Percentiles rank a stretch among this genome's conserved stretches.
These are phyloP conservation scores for Claviceps africana DNA, from an alignment of 2,329 filamentous ascomycete genomes.

Conservation along the genomic window DNA sequence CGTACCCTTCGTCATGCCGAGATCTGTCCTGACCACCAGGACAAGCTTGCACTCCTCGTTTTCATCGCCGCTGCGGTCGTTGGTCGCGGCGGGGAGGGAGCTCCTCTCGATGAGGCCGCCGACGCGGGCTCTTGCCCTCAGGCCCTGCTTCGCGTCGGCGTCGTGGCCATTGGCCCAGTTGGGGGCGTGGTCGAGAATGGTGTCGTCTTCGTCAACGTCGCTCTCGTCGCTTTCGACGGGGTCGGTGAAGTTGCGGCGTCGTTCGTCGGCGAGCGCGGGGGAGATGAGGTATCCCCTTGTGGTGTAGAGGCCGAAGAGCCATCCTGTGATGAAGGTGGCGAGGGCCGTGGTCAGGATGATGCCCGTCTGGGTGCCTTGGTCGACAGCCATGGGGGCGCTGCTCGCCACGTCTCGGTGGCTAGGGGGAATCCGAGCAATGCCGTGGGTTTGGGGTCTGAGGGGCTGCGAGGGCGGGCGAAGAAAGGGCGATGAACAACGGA, in stretches of 20 bases:
- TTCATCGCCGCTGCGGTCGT: conserved; percentile 10
- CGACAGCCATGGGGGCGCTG: conserved; percentile 3
- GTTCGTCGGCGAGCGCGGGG: conserved; percentile 41
- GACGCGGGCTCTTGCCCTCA: conserved; percentile 19
- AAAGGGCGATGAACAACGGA: too few species aligned
- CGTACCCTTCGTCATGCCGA: conserved; percentile 94
- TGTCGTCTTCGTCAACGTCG: conserved; percentile 48
- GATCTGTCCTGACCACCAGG: conserved; percentile 78
- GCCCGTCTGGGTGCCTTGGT: conserved; percentile 28
- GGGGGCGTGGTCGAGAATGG: conserved; percentile 48
- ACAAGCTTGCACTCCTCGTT: conserved; percentile 89
- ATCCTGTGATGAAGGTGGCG: conserved; percentile 61
- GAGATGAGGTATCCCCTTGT: conserved; percentile 45
- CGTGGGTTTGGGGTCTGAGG: too few species aligned
- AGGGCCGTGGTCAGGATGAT: conserved; percentile 62
- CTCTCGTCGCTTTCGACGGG: conserved; percentile 56
- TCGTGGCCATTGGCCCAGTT: conserved; percentile 51
- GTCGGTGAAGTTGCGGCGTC: conserved; percentile 40
- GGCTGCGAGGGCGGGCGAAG: too few species aligned
- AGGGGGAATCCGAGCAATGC: neutral
- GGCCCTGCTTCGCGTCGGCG: conserved; percentile 43
- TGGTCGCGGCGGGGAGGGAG: conserved; percentile 23
- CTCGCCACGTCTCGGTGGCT: too few species aligned
- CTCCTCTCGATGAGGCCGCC: conserved; percentile 10
- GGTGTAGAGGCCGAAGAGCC: conserved; percentile 66